These are phyloP conservation scores for Discostella stelligera DNA, from an alignment of 352 stramenopile species.

Conservation along the genomic window DNA sequence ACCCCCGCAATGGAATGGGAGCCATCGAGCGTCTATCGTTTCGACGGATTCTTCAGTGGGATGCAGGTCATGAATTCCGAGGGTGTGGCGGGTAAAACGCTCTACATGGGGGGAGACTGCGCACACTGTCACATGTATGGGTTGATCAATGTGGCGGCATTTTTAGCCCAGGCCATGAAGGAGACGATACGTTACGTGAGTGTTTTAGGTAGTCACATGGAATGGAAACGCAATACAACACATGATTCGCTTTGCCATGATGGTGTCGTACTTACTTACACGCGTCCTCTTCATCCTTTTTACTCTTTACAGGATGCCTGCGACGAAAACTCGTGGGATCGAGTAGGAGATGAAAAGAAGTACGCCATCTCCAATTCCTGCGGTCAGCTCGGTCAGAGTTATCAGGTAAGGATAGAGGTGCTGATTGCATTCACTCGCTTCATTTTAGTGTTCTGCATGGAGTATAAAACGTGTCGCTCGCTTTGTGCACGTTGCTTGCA, in stretches of 20 bases:
- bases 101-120: constrained; percentile 40
- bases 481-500: background rate
- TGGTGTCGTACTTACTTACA: background rate
- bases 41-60: constrained; percentile 42
- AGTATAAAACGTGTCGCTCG: too few species aligned
- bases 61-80: constrained; percentile 35
- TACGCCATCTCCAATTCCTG: constrained; percentile 49
- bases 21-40: constrained; percentile 46
- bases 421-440: background rate
- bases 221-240: too few species aligned
- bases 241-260: background rate
- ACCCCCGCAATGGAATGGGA: constrained; percentile 38
- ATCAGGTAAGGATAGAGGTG: constrained; percentile 5
- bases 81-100: constrained; percentile 33
- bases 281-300: background rate
- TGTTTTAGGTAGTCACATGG: background rate
- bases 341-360: constrained; percentile 13
- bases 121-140: constrained; percentile 27
- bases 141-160: constrained; percentile 43
- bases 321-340: constrained; percentile 52
- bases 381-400: constrained; percentile 44
- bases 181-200: constrained; percentile 53
- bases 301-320: constrained; percentile 26
- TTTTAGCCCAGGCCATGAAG: constrained; percentile 59
- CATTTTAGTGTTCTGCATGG: too few species aligned